Evolutionary conservation across 331 rosid species (phyloP), one percentile per base, ranked within the genome.

Genomic region (Acacia pycnantha): DNA sequence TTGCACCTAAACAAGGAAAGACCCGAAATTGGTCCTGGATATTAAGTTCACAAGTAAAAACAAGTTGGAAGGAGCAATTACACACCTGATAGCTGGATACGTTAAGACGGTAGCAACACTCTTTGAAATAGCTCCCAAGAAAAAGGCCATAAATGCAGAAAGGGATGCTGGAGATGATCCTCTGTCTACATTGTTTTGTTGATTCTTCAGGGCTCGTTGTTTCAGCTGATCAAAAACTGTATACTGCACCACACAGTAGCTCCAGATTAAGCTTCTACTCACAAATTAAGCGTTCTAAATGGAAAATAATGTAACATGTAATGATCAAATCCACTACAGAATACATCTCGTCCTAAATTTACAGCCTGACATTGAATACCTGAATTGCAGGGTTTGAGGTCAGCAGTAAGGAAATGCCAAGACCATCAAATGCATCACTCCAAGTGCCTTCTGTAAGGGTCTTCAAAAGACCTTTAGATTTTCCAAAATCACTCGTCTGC

Each of bases 181-280:
- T 80, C 84, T 84, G 81, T 76, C 87, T 14, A 48, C 40, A 29
- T 74, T 79, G 66, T 78, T 82, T 43, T 53, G 86, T 13, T 90
- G 87, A 74, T 85, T 80, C 70, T 43, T 78, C 85, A 96, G 86
- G 48, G 82, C 88, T 73, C 90, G 87, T 26, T 81, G 92, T 83
- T 96, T 96, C 82, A 96, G 91, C 83, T 96, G 99, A 91, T 96
- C 99, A 81, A 94, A 96, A 64, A 96, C 99, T 26, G 99, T 94
- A 85, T 90, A 96, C 99, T 96, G 92, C 56, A 84, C 61, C 18
- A 83, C 24, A 47, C 2, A 43, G 77, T 69, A 79, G 77, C 70
- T 80, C 77, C 81, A 59, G 82, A 54, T 80, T 92, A 80, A 73
- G 69, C 53, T 58, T 44, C 26, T 26, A 82, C 79, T 76, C 64